These are phyloP conservation scores for Tricholoma saponaceum DNA, from an alignment of 768 basidiomycete genomes.

Conservation along the genomic window DNA sequence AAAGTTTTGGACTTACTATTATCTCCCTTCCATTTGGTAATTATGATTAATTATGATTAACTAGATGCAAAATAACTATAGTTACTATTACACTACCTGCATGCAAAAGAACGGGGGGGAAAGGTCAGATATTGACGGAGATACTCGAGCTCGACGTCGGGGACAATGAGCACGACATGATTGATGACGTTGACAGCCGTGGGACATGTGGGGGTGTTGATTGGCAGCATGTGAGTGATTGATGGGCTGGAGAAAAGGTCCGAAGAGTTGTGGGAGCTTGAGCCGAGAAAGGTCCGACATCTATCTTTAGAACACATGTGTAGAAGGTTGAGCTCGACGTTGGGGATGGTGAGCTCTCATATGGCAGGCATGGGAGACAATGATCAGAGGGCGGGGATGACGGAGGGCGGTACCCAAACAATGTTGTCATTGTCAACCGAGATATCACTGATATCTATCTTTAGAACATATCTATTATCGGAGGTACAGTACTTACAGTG, in stretches of 20 bases:
- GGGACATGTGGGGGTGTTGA: neutral
- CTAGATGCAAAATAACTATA: neutral
- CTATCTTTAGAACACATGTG: neutral
- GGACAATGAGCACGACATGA: neutral
- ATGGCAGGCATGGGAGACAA: neutral
- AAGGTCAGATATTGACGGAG: neutral
- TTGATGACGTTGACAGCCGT: neutral
- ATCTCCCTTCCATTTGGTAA: neutral
- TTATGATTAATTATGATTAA: neutral
- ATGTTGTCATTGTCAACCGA: neutral
- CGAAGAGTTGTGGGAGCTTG: neutral
- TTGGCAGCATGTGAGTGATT: neutral
- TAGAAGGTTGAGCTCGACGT: neutral
- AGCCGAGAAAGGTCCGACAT: neutral
- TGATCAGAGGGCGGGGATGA: neutral
- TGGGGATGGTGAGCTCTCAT: neutral
- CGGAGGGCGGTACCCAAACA: neutral
- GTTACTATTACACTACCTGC: neutral
- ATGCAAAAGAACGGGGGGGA: neutral
- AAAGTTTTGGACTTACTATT: neutral
- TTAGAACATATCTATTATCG: neutral
- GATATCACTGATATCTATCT: neutral
- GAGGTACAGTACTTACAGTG: neutral
- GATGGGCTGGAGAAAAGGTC: neutral
- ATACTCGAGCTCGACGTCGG: neutral